Percentiles rank a stretch among this genome's conserved stretches.
Conservation (phyloP, 345 rosid species). For the Durio zibethinus region DNA sequence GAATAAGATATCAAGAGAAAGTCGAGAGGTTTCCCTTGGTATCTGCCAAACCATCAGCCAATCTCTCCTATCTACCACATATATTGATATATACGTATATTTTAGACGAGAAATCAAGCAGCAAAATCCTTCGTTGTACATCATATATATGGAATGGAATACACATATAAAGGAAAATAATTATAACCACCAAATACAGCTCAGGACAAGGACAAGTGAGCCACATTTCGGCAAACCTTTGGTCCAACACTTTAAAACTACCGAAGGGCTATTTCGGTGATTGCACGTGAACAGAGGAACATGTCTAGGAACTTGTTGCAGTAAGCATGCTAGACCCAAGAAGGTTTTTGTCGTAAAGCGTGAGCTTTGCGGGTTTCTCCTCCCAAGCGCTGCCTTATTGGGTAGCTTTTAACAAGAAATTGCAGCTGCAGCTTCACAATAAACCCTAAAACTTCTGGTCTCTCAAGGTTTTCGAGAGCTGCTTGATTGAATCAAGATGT, state of each 20-base stretch:
- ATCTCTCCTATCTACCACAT: background rate
- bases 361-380: conserved; percentile 18
- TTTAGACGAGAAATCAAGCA: background rate
- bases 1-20: background rate
- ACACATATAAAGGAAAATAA: background rate
- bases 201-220: background rate
- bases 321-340: conserved; percentile 52
- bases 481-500: background rate
- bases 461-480: background rate
- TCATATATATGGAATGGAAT: background rate
- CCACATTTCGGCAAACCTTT: conserved; percentile 1
- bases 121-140: background rate
- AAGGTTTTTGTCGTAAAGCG: conserved; percentile 45
- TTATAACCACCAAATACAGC: background rate
- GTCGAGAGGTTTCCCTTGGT: background rate
- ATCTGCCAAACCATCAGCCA: background rate
- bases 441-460: conserved; percentile 30
- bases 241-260: background rate
- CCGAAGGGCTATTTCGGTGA: conserved; percentile 24
- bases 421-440: background rate
- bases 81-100: too few relatives aligned
- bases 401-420: conserved; percentile 15
- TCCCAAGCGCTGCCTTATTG: conserved; percentile 21
- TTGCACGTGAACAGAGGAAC: conserved; percentile 23
- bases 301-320: conserved; percentile 76